phyloP scores from a whole-genome alignment of 139 green algal species.

The Chlorella sp. region DNA sequence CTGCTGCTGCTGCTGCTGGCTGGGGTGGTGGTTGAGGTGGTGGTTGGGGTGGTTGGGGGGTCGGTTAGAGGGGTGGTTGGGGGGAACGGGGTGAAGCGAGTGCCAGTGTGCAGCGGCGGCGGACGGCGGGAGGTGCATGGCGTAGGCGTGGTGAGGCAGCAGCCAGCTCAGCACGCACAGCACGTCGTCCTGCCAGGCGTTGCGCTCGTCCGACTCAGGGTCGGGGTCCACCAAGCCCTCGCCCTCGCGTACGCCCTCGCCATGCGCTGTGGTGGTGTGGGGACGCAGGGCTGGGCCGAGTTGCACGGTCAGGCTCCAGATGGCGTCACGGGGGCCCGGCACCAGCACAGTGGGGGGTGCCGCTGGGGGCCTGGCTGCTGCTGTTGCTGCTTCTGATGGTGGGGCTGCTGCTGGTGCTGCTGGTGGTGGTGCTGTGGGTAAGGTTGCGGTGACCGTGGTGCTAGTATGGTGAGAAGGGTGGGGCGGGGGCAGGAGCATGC shows the following conservation, averaged over 20 bases:
- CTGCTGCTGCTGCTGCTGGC: no score
- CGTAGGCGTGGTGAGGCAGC: not conserved
- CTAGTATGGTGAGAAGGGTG: not conserved
- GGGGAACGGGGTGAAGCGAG: no score
- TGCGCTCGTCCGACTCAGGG: no score
- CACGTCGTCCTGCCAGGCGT: not conserved
- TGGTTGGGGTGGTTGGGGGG: no score
- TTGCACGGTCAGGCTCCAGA: not conserved
- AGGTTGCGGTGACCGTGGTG: not conserved
- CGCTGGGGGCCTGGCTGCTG: not conserved
- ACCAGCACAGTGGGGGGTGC: not conserved
- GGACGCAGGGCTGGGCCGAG: not conserved
- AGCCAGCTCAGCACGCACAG: not conserved
- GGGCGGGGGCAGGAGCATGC: not conserved
- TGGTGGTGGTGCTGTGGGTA: not conserved
- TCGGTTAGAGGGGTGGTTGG: no score
- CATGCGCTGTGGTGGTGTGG: no score
- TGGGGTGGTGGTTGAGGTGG: no score
- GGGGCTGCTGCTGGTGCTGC: not conserved
- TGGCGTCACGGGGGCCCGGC: not conserved
- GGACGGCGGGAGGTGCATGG: no score
- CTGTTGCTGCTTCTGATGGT: not conserved
- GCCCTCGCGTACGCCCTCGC: no score
- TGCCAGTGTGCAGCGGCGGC: no score
- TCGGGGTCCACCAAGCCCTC: no score